Evolutionary conservation across 805 yeast species (phyloP).

Genomic region (Ogataea haglerorum): DNA sequence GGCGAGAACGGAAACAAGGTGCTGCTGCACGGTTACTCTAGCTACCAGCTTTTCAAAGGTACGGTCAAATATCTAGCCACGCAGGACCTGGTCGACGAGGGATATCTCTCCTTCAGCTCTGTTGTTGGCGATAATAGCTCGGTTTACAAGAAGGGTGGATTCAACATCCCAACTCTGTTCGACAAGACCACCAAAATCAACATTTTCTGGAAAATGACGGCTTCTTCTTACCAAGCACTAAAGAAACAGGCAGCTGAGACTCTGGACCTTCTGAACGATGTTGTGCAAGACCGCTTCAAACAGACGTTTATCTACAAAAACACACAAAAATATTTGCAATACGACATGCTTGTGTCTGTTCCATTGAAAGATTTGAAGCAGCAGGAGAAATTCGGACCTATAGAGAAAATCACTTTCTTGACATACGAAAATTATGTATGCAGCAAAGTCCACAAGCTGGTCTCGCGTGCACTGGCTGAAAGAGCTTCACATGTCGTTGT

Average conservation of each 20-base stretch:
- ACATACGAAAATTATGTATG: conserved; percentile 64
- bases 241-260: conserved; percentile 69
- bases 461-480: conserved; percentile 55
- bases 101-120: conserved; percentile 67
- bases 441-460: conserved; percentile 56
- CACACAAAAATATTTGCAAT: conserved; percentile 51
- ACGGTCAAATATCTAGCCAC: conserved; percentile 77
- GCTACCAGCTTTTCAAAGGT: conserved; percentile 91
- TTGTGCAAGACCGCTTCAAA: conserved; percentile 78
- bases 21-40: conserved; percentile 81
- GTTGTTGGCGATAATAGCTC: conserved; percentile 44
- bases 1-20: conserved; percentile 72
- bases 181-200: conserved; percentile 77
- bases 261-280: conserved; percentile 65
- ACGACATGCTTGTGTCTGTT: conserved; percentile 60
- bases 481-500: conserved; percentile 41
- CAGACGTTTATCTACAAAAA: conserved; percentile 67
- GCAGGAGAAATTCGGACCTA: conserved; percentile 54
- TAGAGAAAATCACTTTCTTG: conserved; percentile 68
- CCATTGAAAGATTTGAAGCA: conserved; percentile 41
- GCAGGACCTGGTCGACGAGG: conserved; percentile 61
- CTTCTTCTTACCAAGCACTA: conserved; percentile 58
- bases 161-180: conserved; percentile 69
- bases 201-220: conserved; percentile 76
- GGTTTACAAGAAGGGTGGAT: conserved; percentile 53